Conservation (phyloP, 176 grass and related monocot species). For the Sorghum bicolor region DNA sequence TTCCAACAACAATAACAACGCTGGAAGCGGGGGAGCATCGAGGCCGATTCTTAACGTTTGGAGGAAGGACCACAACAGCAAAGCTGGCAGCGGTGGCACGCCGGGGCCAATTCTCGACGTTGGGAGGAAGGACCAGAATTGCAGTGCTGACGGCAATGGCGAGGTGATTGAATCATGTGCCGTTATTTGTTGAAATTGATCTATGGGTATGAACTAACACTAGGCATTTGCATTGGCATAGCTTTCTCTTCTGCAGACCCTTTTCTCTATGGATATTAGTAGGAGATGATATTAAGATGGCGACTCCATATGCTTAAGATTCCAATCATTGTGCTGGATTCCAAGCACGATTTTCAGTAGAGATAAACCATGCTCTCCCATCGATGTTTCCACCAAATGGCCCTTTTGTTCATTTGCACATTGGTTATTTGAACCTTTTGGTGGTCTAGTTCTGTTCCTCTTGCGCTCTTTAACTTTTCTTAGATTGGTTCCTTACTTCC, state of each 20-base stretch:
- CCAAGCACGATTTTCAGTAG: background rate
- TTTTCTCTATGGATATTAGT: background rate
- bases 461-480: background rate
- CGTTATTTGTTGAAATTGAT: slow-evolving; percentile 2
- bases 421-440: background rate
- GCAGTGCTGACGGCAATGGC: background rate
- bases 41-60: background rate
- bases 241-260: background rate
- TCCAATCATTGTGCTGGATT: background rate
- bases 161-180: slow-evolving; percentile 40
- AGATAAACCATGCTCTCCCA: background rate
- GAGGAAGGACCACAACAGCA: background rate
- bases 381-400: background rate
- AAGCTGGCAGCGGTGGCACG: background rate
- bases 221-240: background rate
- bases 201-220: background rate
- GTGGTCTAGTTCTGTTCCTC: background rate
- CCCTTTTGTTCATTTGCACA: background rate
- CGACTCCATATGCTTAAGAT: background rate
- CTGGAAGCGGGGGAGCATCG: background rate
- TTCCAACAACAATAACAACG: background rate
- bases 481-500: background rate
- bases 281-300: background rate
- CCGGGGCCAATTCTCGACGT: background rate
- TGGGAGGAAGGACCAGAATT: slow-evolving; percentile 13